Base-by-base conservation (phyloP, 495 filamentous ascomycete genomes). In the Delitschia confertaspora region DNA sequence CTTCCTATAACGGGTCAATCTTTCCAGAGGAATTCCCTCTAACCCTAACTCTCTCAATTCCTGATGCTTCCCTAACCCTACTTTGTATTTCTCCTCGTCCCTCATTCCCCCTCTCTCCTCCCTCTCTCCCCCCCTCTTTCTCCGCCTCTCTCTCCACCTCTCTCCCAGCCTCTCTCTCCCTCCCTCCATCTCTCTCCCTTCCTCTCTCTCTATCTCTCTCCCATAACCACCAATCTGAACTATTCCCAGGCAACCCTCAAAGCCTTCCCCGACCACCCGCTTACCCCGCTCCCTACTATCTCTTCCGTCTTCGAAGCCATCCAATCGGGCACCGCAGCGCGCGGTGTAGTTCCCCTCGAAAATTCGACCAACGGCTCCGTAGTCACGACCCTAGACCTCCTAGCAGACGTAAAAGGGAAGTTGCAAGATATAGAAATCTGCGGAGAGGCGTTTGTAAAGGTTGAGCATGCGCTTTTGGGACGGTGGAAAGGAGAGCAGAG, bases 331-430 rank as follows among this genome's bases (percentile, higher is more conserved):
- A 45, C 60, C 17, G 71, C 72, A 0, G 62, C 69, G 45, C 82
- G 76, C 55, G 89, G 87, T 46, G 83, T 98, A 3, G 84, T 95
- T 11, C 91, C 91, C 21, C 88, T 93, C 65, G 91, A 98, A 63
- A 98, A 98, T 65, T 88, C 82, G 7, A 87, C 87, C 51, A 93
- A 95, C 64, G 91, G 91, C 48, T 78, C 79, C 31, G 93, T 98
- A 29, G 76, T 89, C 18, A 76, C 80, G 59, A 94, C 88, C 0
- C 75, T 98, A 6, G 88, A 95, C 61, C 75, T 88, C 39, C 72
- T 98, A 40, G 84, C 85, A 47, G 87, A 93, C 63, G 71, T 81
- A 24, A 60, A 65, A 19, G 53, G 58, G 41, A 52, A 57, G 21
- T 84, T 78, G 58, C 68, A 69, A 13, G 75, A 84, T 54, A 71